Evolutionary conservation across 129 eudicot genomes (phyloP), one percentile per base, ranked within the genome.

Genomic region (Lactuca saligna): DNA sequence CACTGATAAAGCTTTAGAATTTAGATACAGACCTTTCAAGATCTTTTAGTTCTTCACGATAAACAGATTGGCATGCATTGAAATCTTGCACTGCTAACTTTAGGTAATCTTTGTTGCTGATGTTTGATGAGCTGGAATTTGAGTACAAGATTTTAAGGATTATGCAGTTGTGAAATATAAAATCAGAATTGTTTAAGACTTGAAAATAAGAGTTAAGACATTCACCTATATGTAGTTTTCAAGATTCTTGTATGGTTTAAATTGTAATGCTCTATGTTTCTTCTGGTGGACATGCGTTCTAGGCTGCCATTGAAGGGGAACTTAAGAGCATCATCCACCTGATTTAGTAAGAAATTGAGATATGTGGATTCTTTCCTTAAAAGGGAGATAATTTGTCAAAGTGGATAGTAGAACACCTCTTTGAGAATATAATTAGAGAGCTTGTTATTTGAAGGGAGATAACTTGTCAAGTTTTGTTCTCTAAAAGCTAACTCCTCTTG

Each of bases 221-320:
- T 62, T 62, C 78, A 93, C 99, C 88, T 49, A 71, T 65, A 89
- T 10, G 95, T 73, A 71, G 95, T 74, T 79, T 93, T 89, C 25
- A 81, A 64, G 73, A 80, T 73, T 78, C 88, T 85, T 72, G 80
- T 81, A 48, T 75, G 42, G 53, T 85, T 73, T 20, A 70, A 56
- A 51, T 71, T 59, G 78, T 79, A 81, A 57, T 73, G 76, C 78
- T 89, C 87, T 54, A 93, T 81, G 72, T 79, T 82, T 70, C 86
- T 78, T 65, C 88, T 81, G 82, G 78, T 87, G 39, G 72, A 78
- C 72, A 89, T 53, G 70, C 93, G 87, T 72, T 89, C 95, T 66
- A 93, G 51, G 59, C 60, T 73, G 59, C 81, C 80, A 78, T 76
- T 70, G 59, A 69, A 75, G 32, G 99, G 95, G 73, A 75, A 77